A percentile compares a stretch with the other conserved stretches of the same genome.
These are phyloP conservation scores for Meyerozyma sp. DNA, from an alignment of 1,139 yeast genomes.

Conservation along the genomic window DNA sequence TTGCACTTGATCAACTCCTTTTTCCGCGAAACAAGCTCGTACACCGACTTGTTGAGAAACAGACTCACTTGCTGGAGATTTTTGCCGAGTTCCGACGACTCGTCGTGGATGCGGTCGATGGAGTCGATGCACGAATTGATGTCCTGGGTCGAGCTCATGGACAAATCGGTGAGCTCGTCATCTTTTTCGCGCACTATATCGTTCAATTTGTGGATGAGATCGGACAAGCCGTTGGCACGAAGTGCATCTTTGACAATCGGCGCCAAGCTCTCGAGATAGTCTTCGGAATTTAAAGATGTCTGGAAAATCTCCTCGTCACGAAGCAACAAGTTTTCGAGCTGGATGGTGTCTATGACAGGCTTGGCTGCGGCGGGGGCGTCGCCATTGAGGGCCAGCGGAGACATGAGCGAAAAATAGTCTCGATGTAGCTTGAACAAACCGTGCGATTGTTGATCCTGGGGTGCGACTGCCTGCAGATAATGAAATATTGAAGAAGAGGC, in stretches of 20 bases:
- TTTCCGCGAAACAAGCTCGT: conserved; percentile 55
- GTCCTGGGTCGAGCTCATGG: conserved; percentile 59
- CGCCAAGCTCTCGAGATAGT: conserved; percentile 73
- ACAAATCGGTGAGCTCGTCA: conserved; percentile 55
- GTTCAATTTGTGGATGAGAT: conserved; percentile 51
- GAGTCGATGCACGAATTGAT: conserved; percentile 49
- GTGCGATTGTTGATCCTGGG: neutral
- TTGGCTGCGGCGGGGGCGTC: conserved; percentile 1
- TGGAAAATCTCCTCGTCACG: conserved; percentile 45
- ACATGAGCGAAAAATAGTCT: conserved; percentile 4
- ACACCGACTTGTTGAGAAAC: conserved; percentile 58
- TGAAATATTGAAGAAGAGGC: neutral
- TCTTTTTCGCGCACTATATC: conserved; percentile 57
- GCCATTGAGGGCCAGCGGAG: conserved; percentile 9
- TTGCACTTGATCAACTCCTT: conserved; percentile 49
- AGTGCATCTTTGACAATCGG: conserved; percentile 75
- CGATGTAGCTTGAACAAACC: neutral
- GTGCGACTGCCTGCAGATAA: neutral
- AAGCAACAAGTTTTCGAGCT: conserved; percentile 35
- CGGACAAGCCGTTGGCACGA: conserved; percentile 48
- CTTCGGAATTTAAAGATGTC: conserved; percentile 55
- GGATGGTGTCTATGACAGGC: conserved; percentile 22
- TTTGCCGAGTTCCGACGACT: conserved; percentile 48
- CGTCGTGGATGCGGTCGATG: conserved; percentile 51
- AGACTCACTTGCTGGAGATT: conserved; percentile 48